phyloP scores from a whole-genome alignment of 1,139 yeast species.

The Candida sojae region DNA sequence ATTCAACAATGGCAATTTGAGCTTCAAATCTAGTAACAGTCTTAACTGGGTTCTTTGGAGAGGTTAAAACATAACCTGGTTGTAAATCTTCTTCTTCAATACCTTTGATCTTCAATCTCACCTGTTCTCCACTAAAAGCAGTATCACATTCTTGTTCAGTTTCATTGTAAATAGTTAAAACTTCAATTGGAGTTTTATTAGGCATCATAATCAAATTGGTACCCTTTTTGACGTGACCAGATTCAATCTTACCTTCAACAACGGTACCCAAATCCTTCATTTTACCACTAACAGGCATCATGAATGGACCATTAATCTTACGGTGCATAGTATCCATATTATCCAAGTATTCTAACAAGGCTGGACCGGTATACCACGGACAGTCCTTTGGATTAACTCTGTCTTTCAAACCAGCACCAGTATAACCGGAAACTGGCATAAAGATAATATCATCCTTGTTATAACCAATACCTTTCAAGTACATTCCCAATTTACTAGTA shows the following conservation, averaged over 20 bases:
- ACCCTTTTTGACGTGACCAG: constrained; percentile 88
- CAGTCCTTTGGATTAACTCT: constrained; percentile 69
- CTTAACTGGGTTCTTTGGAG: constrained; percentile 84
- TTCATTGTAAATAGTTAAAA: constrained; percentile 84
- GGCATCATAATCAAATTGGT: constrained; percentile 86
- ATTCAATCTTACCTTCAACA: constrained; percentile 97
- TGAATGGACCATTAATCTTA: constrained; percentile 90
- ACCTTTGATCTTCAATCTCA: constrained; percentile 88
- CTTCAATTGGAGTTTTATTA: constrained; percentile 79
- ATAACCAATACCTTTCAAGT: constrained; percentile 90
- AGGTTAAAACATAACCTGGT: constrained; percentile 88
- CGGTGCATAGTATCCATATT: constrained; percentile 79
- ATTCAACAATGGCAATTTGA: constrained; percentile 94
- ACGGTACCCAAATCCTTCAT: constrained; percentile 96
- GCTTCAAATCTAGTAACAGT: constrained; percentile 92
- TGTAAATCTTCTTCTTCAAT: constrained; percentile 96
- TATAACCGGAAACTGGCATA: constrained; percentile 98
- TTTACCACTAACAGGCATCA: constrained; percentile 94
- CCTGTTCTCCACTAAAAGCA: constrained; percentile 97
- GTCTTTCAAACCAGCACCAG: constrained; percentile 95
- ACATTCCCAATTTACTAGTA: constrained; percentile 72
- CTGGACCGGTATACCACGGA: constrained; percentile 95
- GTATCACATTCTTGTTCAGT: constrained; percentile 91
- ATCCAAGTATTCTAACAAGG: constrained; percentile 88
- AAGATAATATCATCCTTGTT: constrained; percentile 77